Evolutionary conservation across 2,329 filamentous ascomycete species (phyloP), one percentile per base, ranked within the genome.

Genomic region (Sporothrix globosa): DNA sequence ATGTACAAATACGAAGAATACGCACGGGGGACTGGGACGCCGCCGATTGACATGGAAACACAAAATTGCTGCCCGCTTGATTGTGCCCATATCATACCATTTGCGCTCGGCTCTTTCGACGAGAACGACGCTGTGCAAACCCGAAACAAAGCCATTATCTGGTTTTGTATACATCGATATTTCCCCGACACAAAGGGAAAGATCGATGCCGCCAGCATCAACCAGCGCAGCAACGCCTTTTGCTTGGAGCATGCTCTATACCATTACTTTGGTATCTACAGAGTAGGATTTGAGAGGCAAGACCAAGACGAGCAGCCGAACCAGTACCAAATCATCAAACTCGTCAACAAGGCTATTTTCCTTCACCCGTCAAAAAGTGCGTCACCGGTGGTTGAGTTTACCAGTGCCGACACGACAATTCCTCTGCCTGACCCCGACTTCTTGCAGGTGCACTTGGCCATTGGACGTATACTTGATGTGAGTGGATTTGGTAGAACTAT

Each of bases 71-170:
- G 9, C 30, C 41, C 2, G 6, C 6, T 27, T 2, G 39, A 70
- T 14, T 73, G 72, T 11, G 63, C 72, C 0, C 72, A 73, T 14
- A 69, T 73, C 24, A 63, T 73, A 5, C 71, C 71, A 1, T 72
- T 70, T 34, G 71, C 50, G 4, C 41, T 72, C 17, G 61, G 68
- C 1, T 39, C 54, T 6, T 69, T 70, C n/a, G 50, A 72, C 48
- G 71, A 70, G 19, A n/a, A 41, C 27, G 67, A 70, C 39, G 63
- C 68, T 0, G 34, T 21, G 6, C 68, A 72, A 7, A 58, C 68
- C 1, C 14, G 63, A 2, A 72, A 72, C 52, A 69, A 72, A 21
- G 58, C 65, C 7, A 67, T 63, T 19, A 69, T 63, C 3, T 72
- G 68, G 71, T 72, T 46, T 24, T 58, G 58, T 17, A 19, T 73